Percentiles rank a stretch among this genome's conserved stretches.
phyloP scores from a whole-genome alignment of 208 protist species.

The Wallacemonas collosoma region DNA sequence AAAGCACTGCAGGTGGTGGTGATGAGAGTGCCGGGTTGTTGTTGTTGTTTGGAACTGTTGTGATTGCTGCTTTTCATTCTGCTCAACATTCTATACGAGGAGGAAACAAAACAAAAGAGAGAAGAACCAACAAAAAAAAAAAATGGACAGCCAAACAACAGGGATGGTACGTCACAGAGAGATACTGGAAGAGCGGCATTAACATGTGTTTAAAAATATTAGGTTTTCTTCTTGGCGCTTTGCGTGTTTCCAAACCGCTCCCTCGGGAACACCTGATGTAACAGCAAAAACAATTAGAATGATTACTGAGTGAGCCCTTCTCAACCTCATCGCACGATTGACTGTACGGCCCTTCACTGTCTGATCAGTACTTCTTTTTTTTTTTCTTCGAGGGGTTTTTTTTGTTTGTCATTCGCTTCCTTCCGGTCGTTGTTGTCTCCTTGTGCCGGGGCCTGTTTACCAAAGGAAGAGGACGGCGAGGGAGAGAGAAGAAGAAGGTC shows the following conservation, averaged over 20 bases:
- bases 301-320: neutral
- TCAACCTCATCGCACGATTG: neutral
- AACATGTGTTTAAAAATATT: constrained; percentile 7
- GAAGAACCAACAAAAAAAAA: neutral
- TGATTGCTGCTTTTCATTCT: constrained; percentile 1
- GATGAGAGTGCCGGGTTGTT: neutral
- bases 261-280: neutral
- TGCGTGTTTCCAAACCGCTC: neutral
- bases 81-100: constrained; percentile 16
- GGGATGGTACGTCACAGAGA: neutral
- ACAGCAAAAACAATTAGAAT: neutral
- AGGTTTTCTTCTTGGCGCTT: constrained; percentile 2
- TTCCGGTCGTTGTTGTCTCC: constrained; percentile 1
- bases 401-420: constrained; percentile 14
- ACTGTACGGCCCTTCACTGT: neutral
- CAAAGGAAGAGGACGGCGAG: constrained; percentile 11
- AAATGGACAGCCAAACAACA: neutral
- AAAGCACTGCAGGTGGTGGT: neutral
- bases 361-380: constrained; percentile 4
- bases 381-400: constrained; percentile 8
- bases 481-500: constrained; percentile 6
- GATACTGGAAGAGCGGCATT: constrained; percentile 3
- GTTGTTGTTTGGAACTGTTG: neutral
- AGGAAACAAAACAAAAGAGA: constrained; percentile 9
- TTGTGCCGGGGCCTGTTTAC: neutral